Conservation (phyloP, 495 filamentous ascomycete species). For the Pyronema omphalodes region DNA sequence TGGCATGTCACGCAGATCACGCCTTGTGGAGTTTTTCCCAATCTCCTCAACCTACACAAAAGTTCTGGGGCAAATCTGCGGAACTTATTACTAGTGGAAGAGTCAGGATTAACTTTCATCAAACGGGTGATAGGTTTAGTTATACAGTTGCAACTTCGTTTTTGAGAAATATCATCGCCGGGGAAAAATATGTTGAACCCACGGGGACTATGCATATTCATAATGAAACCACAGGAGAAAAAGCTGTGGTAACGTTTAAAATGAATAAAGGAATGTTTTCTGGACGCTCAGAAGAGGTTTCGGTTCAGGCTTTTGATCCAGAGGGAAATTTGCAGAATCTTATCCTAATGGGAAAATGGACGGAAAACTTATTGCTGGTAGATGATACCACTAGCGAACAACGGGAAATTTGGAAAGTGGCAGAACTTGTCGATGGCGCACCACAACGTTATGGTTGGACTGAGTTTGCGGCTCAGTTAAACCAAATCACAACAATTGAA, state of each 20-base stretch:
- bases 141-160: constrained; percentile 76
- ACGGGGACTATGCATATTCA: constrained; percentile 67
- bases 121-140: constrained; percentile 55
- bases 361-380: constrained; percentile 39
- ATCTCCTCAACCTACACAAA: constrained; percentile 72
- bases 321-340: constrained; percentile 44
- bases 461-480: constrained; percentile 64
- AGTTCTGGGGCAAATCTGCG: constrained; percentile 95
- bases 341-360: constrained; percentile 70
- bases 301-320: constrained; percentile 47
- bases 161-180: constrained; percentile 87
- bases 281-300: constrained; percentile 78
- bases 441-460: constrained; percentile 71
- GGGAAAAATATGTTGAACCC: constrained; percentile 95
- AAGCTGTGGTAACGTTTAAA: constrained; percentile 70
- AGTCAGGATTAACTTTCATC: constrained; percentile 41
- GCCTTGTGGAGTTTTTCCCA: constrained; percentile 70
- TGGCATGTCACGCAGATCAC: constrained; percentile 83
- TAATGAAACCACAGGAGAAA: constrained; percentile 64
- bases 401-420: constrained; percentile 58
- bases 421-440: constrained; percentile 54
- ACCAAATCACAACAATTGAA: constrained; percentile 74
- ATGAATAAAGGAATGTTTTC: constrained; percentile 80
- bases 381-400: constrained; percentile 37
- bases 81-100: constrained; percentile 86